Evolutionary conservation across 2,329 filamentous ascomycete species (phyloP).

Genomic region (Fusarium praegraminearum): DNA sequence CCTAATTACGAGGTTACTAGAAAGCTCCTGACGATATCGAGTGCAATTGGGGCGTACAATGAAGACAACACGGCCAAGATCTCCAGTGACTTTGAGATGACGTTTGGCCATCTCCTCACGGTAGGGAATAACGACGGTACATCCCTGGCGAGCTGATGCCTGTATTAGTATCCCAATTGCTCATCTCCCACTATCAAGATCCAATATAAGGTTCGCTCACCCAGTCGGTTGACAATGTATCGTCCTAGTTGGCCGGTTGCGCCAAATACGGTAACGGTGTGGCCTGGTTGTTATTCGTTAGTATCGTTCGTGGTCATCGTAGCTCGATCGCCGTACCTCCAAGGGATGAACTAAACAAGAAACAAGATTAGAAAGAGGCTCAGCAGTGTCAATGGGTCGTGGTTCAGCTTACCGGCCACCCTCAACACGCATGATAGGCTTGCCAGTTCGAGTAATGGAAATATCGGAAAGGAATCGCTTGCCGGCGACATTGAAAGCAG

Average conservation of each 20-base stretch:
- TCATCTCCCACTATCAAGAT: not conserved
- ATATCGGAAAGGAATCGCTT: conserved; percentile 79
- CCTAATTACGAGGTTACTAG: conserved; percentile 62
- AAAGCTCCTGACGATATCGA: not conserved
- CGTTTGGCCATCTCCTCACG: conserved; percentile 98
- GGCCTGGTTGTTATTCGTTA: conserved; percentile 68
- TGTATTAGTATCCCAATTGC: conserved; percentile 38
- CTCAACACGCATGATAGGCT: conserved; percentile 88
- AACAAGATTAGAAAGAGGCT: conserved; percentile 46
- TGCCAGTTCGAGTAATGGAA: conserved; percentile 93
- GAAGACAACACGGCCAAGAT: conserved; percentile 90
- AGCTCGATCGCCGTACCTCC: conserved; percentile 72
- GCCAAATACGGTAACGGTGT: conserved; percentile 97
- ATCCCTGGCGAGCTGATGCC: conserved; percentile 83
- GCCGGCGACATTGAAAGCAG: conserved; percentile 61
- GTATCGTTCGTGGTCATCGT: conserved; percentile 32
- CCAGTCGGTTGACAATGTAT: conserved; percentile 96
- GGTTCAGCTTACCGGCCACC: conserved; percentile 81
- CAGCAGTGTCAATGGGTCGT: conserved; percentile 40
- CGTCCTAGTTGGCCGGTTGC: conserved; percentile 95
- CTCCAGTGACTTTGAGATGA: conserved; percentile 95
- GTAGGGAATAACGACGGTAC: conserved; percentile 92
- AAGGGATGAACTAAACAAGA: conserved; percentile 76
- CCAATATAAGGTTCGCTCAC: conserved; percentile 55
- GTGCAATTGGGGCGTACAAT: conserved; percentile 66